These are phyloP conservation scores for Chaetomium olivaceum DNA, from an alignment of 2,329 filamentous ascomycete genomes.

Conservation along the genomic window DNA sequence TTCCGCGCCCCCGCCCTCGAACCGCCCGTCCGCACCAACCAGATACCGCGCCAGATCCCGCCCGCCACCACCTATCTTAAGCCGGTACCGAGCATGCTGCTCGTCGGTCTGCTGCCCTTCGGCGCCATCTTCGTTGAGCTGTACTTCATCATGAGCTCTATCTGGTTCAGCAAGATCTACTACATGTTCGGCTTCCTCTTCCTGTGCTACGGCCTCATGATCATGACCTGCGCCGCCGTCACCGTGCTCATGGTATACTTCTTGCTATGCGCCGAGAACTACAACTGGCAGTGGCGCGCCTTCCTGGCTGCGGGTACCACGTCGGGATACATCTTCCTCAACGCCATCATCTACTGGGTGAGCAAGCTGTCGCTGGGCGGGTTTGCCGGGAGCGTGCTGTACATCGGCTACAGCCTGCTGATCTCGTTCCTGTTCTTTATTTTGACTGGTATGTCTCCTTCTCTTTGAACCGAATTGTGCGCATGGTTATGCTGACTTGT, in stretches of 20 bases:
- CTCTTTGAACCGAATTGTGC: too few species aligned
- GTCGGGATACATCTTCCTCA: slow-evolving; percentile 86
- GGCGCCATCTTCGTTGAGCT: slow-evolving; percentile 97
- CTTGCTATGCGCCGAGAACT: slow-evolving; percentile 92
- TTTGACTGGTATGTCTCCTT: slow-evolving; percentile 75
- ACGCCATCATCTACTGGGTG: slow-evolving; percentile 87
- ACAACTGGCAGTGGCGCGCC: slow-evolving; percentile 97
- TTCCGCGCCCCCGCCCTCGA: slow-evolving; percentile 75
- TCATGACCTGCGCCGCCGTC: slow-evolving; percentile 88
- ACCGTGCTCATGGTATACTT: slow-evolving; percentile 97
- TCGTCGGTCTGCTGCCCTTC: slow-evolving; percentile 91
- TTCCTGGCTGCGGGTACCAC: slow-evolving; percentile 91
- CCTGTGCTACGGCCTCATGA: slow-evolving; percentile 95
- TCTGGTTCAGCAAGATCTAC: slow-evolving; percentile 98
- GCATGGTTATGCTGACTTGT: background rate
- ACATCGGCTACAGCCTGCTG: slow-evolving; percentile 87
- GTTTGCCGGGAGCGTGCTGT: slow-evolving; percentile 83
- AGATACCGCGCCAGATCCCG: slow-evolving; percentile 96
- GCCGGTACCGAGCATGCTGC: slow-evolving; percentile 83
- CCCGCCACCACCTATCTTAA: slow-evolving; percentile 79
- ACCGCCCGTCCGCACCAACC: slow-evolving; percentile 88
- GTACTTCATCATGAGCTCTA: slow-evolving; percentile 98
- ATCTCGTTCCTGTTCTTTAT: slow-evolving; percentile 92
- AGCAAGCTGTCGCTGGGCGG: slow-evolving; percentile 84
- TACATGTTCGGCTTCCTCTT: slow-evolving; percentile 99